A percentile compares a stretch with the other conserved stretches of the same genome.
phyloP scores from a whole-genome alignment of 805 yeast species.

The Phaffomyces opuntiae region DNA sequence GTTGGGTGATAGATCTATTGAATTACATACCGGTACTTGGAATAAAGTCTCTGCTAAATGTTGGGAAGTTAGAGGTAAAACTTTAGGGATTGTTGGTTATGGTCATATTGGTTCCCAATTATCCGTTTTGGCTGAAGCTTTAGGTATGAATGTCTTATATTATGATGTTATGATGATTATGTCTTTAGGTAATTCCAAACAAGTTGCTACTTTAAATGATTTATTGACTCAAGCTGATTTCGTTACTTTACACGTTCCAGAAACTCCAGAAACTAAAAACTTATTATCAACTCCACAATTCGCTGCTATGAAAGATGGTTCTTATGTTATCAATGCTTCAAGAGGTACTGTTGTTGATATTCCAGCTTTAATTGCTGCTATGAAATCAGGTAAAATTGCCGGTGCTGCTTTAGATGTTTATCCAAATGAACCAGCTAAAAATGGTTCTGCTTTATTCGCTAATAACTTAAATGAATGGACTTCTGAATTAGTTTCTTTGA shows the following conservation, averaged over 20 bases:
- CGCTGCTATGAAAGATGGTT: constrained; percentile 93
- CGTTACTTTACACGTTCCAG: constrained; percentile 92
- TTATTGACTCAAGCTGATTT: constrained; percentile 78
- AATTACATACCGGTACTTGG: constrained; percentile 96
- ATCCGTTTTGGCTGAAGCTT: constrained; percentile 92
- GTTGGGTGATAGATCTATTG: constrained; percentile 92
- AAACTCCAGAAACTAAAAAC: constrained; percentile 84
- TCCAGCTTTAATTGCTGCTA: constrained; percentile 85
- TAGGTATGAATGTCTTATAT: constrained; percentile 95
- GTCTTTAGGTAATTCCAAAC: constrained; percentile 95
- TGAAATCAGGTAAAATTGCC: constrained; percentile 88
- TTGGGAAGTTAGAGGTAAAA: constrained; percentile 99
- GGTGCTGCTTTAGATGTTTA: constrained; percentile 97
- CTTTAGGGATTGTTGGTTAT: constrained; percentile 93
- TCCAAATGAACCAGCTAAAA: constrained; percentile 96
- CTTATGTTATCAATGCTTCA: constrained; percentile 91
- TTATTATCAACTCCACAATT: constrained; percentile 86
- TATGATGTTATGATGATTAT: constrained; percentile 89
- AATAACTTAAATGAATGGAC: constrained; percentile 77
- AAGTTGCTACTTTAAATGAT: constrained; percentile 79
- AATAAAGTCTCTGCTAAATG: constrained; percentile 91
- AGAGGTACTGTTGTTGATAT: constrained; percentile 98
- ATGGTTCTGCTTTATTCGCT: constrained; percentile 75
- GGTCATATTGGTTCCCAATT: constrained; percentile 98
- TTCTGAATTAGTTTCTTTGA: constrained; percentile 69